Evolutionary conservation across 164 flowering plant genomes (phyloP).

Genomic region (Vitis labrusca): DNA sequence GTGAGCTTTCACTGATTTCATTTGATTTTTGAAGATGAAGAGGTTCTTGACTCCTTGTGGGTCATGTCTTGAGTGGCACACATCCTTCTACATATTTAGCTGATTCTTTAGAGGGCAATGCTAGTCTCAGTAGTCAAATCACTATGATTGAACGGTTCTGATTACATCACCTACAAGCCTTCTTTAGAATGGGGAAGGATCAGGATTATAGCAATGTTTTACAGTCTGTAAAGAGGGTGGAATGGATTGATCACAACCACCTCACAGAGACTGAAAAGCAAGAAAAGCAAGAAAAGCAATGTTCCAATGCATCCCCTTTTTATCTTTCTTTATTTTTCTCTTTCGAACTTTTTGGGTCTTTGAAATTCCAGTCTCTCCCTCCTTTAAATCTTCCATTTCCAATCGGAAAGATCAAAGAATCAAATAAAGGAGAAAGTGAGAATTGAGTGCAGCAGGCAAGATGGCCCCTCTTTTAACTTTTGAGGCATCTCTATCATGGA

Average conservation of each 20-base stretch:
- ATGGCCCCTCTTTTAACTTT: conserved; percentile 3
- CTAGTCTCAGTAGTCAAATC: too few species aligned
- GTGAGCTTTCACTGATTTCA: too few species aligned
- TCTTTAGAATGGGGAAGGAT: too few species aligned
- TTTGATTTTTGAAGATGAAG: too few species aligned
- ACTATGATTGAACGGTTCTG: too few species aligned
- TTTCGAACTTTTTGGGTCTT: background rate
- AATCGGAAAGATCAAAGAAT: background rate
- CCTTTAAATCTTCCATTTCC: background rate
- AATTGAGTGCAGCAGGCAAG: background rate
- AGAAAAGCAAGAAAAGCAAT: background rate
- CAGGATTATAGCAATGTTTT: too few species aligned
- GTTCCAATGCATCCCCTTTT: background rate
- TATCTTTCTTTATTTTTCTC: background rate
- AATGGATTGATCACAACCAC: background rate
- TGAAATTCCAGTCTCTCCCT: background rate
- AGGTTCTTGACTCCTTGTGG: too few species aligned
- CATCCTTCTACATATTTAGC: too few species aligned
- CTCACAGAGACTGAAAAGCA: background rate
- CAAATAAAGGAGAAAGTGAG: background rate
- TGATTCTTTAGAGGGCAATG: too few species aligned
- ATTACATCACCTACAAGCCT: too few species aligned
- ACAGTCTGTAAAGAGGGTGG: too few species aligned
- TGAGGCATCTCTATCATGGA: conserved; percentile 6
- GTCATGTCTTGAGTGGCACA: too few species aligned